Conservation (phyloP, 2,329 filamentous ascomycete species). For the Pezicula neosporulosa region DNA sequence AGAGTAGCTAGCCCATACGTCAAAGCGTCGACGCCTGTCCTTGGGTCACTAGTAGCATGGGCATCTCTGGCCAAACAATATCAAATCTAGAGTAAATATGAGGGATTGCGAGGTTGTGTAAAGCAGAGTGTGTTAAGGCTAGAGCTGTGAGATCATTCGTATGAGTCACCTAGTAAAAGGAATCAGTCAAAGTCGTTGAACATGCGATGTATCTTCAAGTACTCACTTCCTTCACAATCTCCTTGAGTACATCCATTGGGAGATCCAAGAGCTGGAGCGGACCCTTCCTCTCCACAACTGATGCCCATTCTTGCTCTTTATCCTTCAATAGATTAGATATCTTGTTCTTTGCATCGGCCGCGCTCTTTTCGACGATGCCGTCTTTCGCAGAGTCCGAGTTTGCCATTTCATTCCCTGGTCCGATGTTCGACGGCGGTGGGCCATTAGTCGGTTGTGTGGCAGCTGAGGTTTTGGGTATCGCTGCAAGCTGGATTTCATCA, state of each 20-base stretch:
- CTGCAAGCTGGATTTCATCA: conserved; percentile 20
- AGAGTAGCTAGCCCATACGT: conserved; percentile 80
- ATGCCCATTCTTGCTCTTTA: conserved; percentile 64
- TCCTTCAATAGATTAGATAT: conserved; percentile 46
- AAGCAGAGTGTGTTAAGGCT: conserved; percentile 72
- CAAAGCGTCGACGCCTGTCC: conserved; percentile 74
- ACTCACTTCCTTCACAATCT: conserved; percentile 74
- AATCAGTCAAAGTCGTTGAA: conserved; percentile 9
- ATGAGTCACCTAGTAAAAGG: conserved; percentile 60
- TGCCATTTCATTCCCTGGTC: conserved; percentile 16
- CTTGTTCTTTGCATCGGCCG: conserved; percentile 23
- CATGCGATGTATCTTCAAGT: not conserved
- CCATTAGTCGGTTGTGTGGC: conserved; percentile 18
- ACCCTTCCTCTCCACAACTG: conserved; percentile 52
- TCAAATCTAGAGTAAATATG: conserved; percentile 84
- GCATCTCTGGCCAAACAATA: conserved; percentile 82
- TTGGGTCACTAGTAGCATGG: conserved; percentile 57
- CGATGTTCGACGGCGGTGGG: conserved; percentile 14
- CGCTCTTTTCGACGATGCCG: conserved; percentile 16
- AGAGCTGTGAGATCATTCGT: conserved; percentile 79
- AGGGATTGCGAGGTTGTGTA: conserved; percentile 72
- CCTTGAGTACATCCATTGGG: conserved; percentile 72
- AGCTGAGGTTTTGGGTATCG: conserved; percentile 25
- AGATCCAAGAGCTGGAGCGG: conserved; percentile 69
- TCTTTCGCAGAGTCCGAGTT: conserved; percentile 11